Conservation (phyloP, 805 yeast genomes). For the Metschnikowia cerradonensis region DNA sequence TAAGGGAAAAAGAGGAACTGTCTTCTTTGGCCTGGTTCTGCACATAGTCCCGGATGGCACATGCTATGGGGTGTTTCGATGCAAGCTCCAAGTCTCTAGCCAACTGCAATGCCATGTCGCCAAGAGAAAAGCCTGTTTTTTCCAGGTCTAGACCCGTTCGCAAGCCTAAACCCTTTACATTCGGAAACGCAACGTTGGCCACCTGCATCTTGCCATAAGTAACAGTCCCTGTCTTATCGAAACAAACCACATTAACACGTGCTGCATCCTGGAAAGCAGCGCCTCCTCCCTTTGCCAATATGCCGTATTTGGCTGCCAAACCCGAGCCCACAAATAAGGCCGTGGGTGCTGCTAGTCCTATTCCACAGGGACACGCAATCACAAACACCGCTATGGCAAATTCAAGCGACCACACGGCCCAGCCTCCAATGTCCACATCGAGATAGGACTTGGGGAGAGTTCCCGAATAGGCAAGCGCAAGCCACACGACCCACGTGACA, state of each 20-base stretch:
- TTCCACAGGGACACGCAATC: slow-evolving; percentile 83
- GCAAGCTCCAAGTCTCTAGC: slow-evolving; percentile 57
- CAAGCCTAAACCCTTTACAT: too few species aligned
- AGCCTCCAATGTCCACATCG: slow-evolving; percentile 66
- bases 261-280: slow-evolving; percentile 79
- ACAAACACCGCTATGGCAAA: slow-evolving; percentile 79
- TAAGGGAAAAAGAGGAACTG: neutral
- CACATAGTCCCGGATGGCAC: slow-evolving; percentile 44
- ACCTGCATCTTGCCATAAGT: slow-evolving; percentile 62
- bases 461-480: slow-evolving; percentile 52
- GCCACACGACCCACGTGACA: slow-evolving; percentile 67
- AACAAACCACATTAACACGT: slow-evolving; percentile 57
- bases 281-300: slow-evolving; percentile 77
- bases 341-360: slow-evolving; percentile 82
- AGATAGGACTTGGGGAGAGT: slow-evolving; percentile 51
- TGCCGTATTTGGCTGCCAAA: slow-evolving; percentile 71
- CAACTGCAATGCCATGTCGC: slow-evolving; percentile 39
- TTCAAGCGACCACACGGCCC: slow-evolving; percentile 74
- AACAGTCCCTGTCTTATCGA: slow-evolving; percentile 77
- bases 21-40: slow-evolving; percentile 5
- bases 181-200: slow-evolving; percentile 12
- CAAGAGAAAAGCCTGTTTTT: slow-evolving; percentile 38
- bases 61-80: slow-evolving; percentile 68
- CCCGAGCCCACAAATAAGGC: slow-evolving; percentile 79
- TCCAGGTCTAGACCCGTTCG: too few species aligned